These are phyloP conservation scores for Allantophomopsis cytisporea DNA, from an alignment of 2,329 filamentous ascomycete species.

Conservation along the genomic window DNA sequence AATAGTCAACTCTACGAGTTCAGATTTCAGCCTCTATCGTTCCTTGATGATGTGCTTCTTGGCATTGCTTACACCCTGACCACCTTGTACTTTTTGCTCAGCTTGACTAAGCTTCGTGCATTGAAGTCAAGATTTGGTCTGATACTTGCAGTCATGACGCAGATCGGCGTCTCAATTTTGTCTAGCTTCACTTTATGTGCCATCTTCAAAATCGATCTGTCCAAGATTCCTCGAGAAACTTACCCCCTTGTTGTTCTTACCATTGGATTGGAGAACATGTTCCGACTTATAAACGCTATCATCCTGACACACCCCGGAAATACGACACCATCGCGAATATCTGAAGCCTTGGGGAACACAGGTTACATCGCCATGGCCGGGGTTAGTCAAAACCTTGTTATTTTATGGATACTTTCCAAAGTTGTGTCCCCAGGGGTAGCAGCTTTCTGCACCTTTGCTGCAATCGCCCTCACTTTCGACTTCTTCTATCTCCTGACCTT, in stretches of 20 bases:
- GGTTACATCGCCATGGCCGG: constrained; percentile 56
- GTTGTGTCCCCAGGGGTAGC: constrained; percentile 57
- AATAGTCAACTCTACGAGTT: constrained; percentile 61
- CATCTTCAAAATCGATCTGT: constrained; percentile 61
- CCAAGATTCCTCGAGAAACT: constrained; percentile 57
- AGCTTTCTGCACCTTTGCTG: constrained; percentile 64
- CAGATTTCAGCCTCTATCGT: constrained; percentile 61
- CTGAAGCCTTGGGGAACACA: constrained; percentile 61
- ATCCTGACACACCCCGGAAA: constrained; percentile 58
- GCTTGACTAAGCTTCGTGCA: constrained; percentile 54
- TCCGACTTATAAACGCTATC: constrained; percentile 65
- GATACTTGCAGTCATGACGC: constrained; percentile 54
- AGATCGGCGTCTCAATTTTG: constrained; percentile 60
- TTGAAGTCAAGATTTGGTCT: constrained; percentile 66
- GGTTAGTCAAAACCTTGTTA: constrained; percentile 52
- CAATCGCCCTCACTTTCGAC: constrained; percentile 63
- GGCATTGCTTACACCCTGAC: constrained; percentile 51
- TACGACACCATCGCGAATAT: constrained; percentile 54
- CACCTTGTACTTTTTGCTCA: constrained; percentile 50
- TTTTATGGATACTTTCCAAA: constrained; percentile 52
- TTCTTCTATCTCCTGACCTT: constrained; percentile 70
- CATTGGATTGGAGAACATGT: constrained; percentile 68
- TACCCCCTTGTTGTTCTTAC: constrained; percentile 68
- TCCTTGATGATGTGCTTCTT: constrained; percentile 49
- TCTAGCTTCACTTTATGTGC: constrained; percentile 73